Base-by-base conservation (phyloP, 345 rosid species). In the Luvunga scandens region DNA sequence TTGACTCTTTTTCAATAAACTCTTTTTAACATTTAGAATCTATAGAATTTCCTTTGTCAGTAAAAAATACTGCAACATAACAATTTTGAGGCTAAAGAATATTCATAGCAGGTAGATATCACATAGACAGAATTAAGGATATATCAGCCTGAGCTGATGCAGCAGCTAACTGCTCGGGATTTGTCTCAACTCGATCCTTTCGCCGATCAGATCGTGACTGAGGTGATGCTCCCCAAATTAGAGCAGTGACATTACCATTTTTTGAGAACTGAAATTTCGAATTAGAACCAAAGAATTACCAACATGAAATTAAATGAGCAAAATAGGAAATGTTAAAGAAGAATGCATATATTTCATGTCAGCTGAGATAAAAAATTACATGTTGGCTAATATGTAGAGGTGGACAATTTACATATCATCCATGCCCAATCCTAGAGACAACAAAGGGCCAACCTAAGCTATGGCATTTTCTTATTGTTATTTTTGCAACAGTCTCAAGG, bases 91-190 rank as follows among this genome's bases (percentile, higher is more conserved):
- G 34, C 38, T 27, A 48, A 8, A 30, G 50, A 56, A 25, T 27
- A 55, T 55, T 63, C 30, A 31, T 60, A 77, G 31, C 33, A 50
- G 33, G 65, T 39, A 34, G 59, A 71, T 39, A 39, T 50, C 56
- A 42, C 57, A 76, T 27, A 75, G 71, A 53, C 22, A 73, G 59
- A 72, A 77, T 30, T 38, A 91, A 94, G 99, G 99, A 96, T 96
- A 96, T 96, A 83, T 96, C 99, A 39, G 99, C 98, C 83, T 87
- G 93, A 21, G 98, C 98, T 31, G 99, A 92, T 66, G 99, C 99
- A 83, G 99, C 99, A 83, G 99, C 98, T 84, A 96, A 82, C 83
- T 92, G 99, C 85, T 96, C 99, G 30, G 99, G 99, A 80, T 91
- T 96, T 70, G 98, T 94, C 88, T 96, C 99, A 0, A 96, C 99